Percentiles rank a stretch among this genome's conserved stretches.
Conservation (phyloP, 129 eudicot genomes). For the Flaveria trinervia region DNA sequence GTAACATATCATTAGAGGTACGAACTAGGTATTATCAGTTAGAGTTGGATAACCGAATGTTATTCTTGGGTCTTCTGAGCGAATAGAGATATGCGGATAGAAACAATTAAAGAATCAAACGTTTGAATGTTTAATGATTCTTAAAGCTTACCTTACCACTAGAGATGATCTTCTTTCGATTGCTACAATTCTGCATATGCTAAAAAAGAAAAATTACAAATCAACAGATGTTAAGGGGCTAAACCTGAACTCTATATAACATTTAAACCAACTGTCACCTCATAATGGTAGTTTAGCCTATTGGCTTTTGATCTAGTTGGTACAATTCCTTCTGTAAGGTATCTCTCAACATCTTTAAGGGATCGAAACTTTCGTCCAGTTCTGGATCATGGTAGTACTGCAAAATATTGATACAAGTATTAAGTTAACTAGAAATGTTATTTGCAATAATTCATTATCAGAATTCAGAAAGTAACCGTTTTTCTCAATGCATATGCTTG, state of each 20-base stretch:
- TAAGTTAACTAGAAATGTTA: neutral
- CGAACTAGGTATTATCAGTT: neutral
- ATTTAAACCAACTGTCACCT: slow-evolving; percentile 27
- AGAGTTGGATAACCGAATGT: neutral
- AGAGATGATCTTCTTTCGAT: slow-evolving; percentile 47
- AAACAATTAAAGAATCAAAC: neutral
- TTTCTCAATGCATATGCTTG: neutral
- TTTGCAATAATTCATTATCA: slow-evolving; percentile 3
- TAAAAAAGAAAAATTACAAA: slow-evolving; percentile 12
- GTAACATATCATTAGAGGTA: slow-evolving; percentile 29
- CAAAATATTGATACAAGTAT: slow-evolving; percentile 17
- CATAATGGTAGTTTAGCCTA: slow-evolving; percentile 25
- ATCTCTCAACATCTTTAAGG: slow-evolving; percentile 48
- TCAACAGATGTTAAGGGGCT: neutral
- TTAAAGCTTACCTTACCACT: slow-evolving; percentile 63
- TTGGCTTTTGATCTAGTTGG: slow-evolving; percentile 32
- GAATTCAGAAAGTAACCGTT: neutral
- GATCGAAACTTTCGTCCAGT: slow-evolving; percentile 75
- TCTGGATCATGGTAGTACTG: slow-evolving; percentile 78
- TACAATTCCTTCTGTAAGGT: slow-evolving; percentile 37
- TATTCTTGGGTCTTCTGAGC: neutral
- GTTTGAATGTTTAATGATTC: neutral
- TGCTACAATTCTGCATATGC: slow-evolving; percentile 26
- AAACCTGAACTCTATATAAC: neutral
- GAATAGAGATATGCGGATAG: neutral